Percentiles rank a stretch among this genome's conserved stretches.
phyloP scores from a whole-genome alignment of 495 filamentous ascomycete genomes.

The Penicillium paradoxum region DNA sequence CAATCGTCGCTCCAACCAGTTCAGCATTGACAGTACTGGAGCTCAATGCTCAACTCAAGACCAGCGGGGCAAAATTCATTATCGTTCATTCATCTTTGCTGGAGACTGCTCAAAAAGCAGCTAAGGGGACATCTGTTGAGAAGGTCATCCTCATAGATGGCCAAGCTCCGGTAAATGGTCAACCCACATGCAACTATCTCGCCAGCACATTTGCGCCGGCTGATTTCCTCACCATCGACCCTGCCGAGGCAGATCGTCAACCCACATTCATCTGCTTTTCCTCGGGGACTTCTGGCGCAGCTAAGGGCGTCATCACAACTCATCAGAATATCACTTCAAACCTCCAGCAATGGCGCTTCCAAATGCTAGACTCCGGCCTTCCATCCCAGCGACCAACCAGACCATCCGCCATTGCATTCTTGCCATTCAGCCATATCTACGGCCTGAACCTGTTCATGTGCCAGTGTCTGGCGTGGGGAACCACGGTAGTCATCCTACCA shows the following conservation, averaged over 20 bases:
- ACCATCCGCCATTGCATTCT: constrained; percentile 63
- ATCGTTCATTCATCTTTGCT: constrained; percentile 62
- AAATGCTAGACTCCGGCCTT: constrained; percentile 12
- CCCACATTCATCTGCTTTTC: constrained; percentile 20
- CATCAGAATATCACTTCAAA: constrained; percentile 75
- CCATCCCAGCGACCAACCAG: constrained; percentile 29
- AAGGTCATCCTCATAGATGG: constrained; percentile 16
- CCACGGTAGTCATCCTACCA: constrained; percentile 57
- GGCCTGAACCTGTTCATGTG: constrained; percentile 37
- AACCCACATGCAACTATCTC: constrained; percentile 18
- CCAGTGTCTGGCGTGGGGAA: constrained; percentile 18
- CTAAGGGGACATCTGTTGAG: constrained; percentile 28
- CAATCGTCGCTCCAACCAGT: constrained; percentile 70
- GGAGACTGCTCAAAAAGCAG: constrained; percentile 56
- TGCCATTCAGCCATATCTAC: constrained; percentile 91
- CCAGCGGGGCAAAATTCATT: constrained; percentile 65
- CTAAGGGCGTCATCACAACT: constrained; percentile 55
- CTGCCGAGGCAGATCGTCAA: constrained; percentile 10
- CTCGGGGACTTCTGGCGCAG: constrained; percentile 21
- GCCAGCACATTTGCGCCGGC: constrained; percentile 12
- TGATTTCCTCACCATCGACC: constrained; percentile 2
- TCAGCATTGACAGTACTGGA: constrained; percentile 75
- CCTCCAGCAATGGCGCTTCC: constrained; percentile 28
- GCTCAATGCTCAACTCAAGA: constrained; percentile 77
- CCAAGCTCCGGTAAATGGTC: constrained; percentile 6